A percentile compares a stretch with the other conserved stretches of the same genome.
These are phyloP conservation scores for Populus hybrid DNA, from an alignment of 441 rosid genomes.

Conservation along the genomic window DNA sequence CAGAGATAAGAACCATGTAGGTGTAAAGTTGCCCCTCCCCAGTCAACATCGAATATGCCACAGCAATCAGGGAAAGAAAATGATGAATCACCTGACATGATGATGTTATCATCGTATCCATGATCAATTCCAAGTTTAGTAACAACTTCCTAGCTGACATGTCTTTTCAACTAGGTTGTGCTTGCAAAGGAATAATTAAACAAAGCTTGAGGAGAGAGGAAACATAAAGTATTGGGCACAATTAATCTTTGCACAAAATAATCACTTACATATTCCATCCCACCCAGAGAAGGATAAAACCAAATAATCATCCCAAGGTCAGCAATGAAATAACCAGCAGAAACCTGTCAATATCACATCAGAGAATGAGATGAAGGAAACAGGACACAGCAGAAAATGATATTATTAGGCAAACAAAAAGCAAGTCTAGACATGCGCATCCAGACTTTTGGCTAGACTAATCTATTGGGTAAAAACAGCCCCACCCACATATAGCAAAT, in stretches of 20 bases:
- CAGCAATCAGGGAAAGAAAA: slow-evolving; percentile 29
- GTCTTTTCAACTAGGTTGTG: background rate
- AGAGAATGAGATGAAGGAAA: background rate
- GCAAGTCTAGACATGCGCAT: background rate
- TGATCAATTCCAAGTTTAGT: background rate
- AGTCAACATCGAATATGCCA: slow-evolving; percentile 41
- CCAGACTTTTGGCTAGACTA: background rate
- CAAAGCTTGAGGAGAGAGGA: background rate
- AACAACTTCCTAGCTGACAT: background rate
- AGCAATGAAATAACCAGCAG: slow-evolving; percentile 46
- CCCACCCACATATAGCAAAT: background rate
- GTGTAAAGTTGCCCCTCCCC: slow-evolving; percentile 45
- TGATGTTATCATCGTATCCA: background rate
- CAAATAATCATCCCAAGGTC: slow-evolving; percentile 47
- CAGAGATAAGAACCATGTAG: slow-evolving; percentile 45
- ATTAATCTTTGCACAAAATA: background rate
- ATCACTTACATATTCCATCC: slow-evolving; percentile 43
- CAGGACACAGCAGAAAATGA: background rate
- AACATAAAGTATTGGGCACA: background rate
- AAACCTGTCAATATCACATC: slow-evolving; percentile 28
- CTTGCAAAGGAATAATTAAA: background rate
- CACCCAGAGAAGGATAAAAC: slow-evolving; percentile 50
- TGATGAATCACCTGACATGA: slow-evolving; percentile 45
- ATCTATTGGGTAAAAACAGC: background rate
- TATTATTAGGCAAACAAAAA: background rate